A percentile compares a stretch with the other conserved stretches of the same genome.
phyloP scores from a whole-genome alignment of 805 yeast species.

The Candida pseudoglaebosa region DNA sequence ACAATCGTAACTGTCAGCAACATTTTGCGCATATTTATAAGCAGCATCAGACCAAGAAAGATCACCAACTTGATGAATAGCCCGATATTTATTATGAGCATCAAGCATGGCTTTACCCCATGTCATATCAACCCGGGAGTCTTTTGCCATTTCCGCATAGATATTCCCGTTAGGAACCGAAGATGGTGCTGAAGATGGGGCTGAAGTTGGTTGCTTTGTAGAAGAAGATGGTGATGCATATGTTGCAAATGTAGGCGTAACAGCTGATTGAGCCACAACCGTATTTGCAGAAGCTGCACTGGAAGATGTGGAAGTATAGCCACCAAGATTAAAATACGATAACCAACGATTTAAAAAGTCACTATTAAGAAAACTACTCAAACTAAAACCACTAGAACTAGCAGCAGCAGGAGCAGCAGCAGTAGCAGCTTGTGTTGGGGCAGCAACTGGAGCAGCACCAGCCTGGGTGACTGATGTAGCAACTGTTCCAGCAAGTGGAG shows the following conservation, averaged over 20 bases:
- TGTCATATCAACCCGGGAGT: slow-evolving; percentile 20
- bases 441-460: slow-evolving; percentile 10
- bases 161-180: slow-evolving; percentile 6
- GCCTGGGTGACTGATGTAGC: slow-evolving; percentile 8
- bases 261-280: slow-evolving; percentile 6
- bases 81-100: slow-evolving; percentile 31
- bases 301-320: slow-evolving; percentile 8
- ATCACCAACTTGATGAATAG: slow-evolving; percentile 24
- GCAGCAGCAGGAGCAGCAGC: slow-evolving; percentile 5
- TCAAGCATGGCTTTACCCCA: slow-evolving; percentile 29
- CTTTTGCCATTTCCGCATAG: slow-evolving; percentile 13
- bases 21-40: slow-evolving; percentile 29
- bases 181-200: slow-evolving; percentile 3
- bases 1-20: slow-evolving; percentile 35
- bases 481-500: background rate
- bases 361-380: slow-evolving; percentile 6
- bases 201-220: slow-evolving; percentile 6
- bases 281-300: slow-evolving; percentile 10
- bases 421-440: slow-evolving; percentile 10
- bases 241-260: slow-evolving; percentile 12
- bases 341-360: slow-evolving; percentile 8
- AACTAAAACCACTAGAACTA: slow-evolving; percentile 8
- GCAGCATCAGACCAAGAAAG: slow-evolving; percentile 31
- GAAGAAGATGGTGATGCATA: slow-evolving; percentile 11
- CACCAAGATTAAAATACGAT: slow-evolving; percentile 8